Conservation (phyloP, 176 grass and related monocot species). For the Zoysia pacifica region DNA sequence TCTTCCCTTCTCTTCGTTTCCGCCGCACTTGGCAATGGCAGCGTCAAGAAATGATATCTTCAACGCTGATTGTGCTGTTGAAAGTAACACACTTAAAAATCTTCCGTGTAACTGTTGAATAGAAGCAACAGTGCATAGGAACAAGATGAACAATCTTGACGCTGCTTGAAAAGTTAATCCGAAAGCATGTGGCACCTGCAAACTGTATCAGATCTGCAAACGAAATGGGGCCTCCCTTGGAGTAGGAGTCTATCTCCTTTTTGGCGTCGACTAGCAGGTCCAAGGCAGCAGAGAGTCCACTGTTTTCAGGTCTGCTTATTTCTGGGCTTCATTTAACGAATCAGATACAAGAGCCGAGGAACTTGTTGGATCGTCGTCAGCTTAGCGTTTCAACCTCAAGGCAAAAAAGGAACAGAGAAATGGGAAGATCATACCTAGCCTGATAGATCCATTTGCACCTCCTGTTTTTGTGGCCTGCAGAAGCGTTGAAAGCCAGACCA, state of each 20-base stretch:
- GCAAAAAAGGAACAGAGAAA: constrained; percentile 10
- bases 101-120: not conserved
- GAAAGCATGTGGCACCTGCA: constrained; percentile 45
- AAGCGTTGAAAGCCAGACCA: constrained; percentile 29
- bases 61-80: constrained; percentile 81
- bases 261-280: constrained; percentile 69
- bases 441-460: constrained; percentile 94
- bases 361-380: not conserved
- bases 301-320: constrained; percentile 94
- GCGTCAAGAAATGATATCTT: constrained; percentile 87
- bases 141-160: not conserved
- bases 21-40: constrained; percentile 85
- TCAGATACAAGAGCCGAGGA: constrained; percentile 18
- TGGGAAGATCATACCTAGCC: constrained; percentile 62
- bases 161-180: not conserved
- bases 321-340: constrained; percentile 74
- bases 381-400: not conserved
- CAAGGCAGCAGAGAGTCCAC: constrained; percentile 70
- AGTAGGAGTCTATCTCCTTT: constrained; percentile 84
- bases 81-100: constrained; percentile 11
- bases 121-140: not conserved
- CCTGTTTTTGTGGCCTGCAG: constrained; percentile 89
- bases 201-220: constrained; percentile 89
- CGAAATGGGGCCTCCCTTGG: constrained; percentile 82
- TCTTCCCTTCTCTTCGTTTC: constrained; percentile 89